Evolutionary conservation across 371 early-diverging fungal species (phyloP).

Genomic region (Syncephalastrum monosporum): DNA sequence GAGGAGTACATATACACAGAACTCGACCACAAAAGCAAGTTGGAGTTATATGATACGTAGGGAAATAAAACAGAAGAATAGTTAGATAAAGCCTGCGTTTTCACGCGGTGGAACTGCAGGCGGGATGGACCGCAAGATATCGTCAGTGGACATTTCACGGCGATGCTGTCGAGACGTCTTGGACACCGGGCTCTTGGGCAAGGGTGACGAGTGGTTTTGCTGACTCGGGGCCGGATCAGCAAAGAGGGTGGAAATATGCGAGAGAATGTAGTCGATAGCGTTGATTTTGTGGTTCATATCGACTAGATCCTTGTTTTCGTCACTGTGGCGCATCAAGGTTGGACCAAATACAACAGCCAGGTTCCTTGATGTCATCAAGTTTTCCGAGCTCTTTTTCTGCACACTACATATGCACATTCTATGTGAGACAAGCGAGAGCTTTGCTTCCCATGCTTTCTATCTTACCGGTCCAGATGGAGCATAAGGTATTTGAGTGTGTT

Average conservation of each 20-base stretch:
- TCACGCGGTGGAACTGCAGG: conserved; percentile 41
- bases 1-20: too few relatives aligned
- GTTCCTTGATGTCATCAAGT: conserved; percentile 87
- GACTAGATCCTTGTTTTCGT: conserved; percentile 67
- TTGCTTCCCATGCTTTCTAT: too few relatives aligned
- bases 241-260: conserved; percentile 45
- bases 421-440: not conserved
- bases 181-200: conserved; percentile 5
- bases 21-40: too few relatives aligned
- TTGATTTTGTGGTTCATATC: conserved; percentile 80
- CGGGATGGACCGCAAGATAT: conserved; percentile 14
- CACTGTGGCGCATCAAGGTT: conserved; percentile 74
- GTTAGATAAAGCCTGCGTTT: conserved; percentile 41
- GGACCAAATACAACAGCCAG: conserved; percentile 94
- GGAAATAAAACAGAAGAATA: too few relatives aligned
- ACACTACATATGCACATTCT: conserved; percentile 33
- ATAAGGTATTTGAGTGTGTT: conserved; percentile 37
- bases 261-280: conserved; percentile 61
- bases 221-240: conserved; percentile 11
- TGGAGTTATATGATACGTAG: too few relatives aligned
- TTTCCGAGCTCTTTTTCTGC: conserved; percentile 53
- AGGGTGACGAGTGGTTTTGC: conserved; percentile 18
- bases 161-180: conserved; percentile 15
- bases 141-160: conserved; percentile 27
- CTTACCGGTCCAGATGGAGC: not conserved